Evolutionary conservation across 768 basidiomycete genomes (phyloP).

Genomic region (Xerocomellus dryophilus): DNA sequence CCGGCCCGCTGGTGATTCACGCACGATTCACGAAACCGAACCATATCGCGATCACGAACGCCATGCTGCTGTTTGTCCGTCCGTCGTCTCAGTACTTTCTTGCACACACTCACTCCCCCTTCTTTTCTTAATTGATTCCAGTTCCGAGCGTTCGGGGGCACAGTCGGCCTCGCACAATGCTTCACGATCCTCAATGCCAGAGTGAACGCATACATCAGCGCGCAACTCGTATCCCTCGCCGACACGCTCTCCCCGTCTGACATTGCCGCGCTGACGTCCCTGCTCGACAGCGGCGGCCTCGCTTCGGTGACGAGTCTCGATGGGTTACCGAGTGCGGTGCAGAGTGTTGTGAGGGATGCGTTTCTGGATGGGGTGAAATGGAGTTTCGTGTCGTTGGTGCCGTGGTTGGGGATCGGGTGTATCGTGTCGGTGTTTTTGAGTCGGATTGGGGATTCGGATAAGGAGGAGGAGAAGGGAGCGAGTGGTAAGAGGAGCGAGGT

Average conservation of each 20-base stretch:
- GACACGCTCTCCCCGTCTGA: conserved; percentile 32
- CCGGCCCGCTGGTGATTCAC: conserved; percentile 41
- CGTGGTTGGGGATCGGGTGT: conserved; percentile 41
- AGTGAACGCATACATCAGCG: conserved; percentile 35
- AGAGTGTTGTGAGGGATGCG: conserved; percentile 37
- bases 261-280: conserved; percentile 21
- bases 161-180: conserved; percentile 52
- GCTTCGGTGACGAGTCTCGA: conserved; percentile 37
- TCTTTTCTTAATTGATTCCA: conserved; percentile 9
- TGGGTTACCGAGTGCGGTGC: conserved; percentile 35
- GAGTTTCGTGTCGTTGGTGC: conserved; percentile 47
- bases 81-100: not conserved
- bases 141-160: conserved; percentile 51
- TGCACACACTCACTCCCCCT: not conserved
- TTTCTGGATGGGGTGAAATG: conserved; percentile 42
- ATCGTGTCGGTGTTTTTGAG: conserved; percentile 39
- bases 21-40: conserved; percentile 44
- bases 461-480: not conserved
- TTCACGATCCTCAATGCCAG: conserved; percentile 45
- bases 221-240: conserved; percentile 18
- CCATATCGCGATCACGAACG: conserved; percentile 43
- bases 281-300: conserved; percentile 28
- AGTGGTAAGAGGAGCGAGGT: not conserved
- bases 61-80: conserved; percentile 46
- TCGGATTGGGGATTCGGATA: conserved; percentile 33